phyloP scores from a whole-genome alignment of 805 yeast species.

The Candida takata region DNA sequence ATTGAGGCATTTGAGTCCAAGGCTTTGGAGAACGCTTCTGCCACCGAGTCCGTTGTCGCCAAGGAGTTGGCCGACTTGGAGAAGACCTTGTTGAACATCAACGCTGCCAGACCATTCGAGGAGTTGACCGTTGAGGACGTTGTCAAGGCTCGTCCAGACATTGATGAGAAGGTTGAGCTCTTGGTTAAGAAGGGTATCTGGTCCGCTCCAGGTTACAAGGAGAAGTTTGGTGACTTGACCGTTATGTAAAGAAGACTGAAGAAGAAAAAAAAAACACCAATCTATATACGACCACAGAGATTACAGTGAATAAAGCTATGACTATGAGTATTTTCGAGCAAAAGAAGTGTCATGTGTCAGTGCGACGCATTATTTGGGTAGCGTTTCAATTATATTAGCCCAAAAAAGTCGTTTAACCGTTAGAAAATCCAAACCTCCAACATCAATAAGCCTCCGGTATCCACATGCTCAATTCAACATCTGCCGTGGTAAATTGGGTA shows the following conservation, averaged over 20 bases:
- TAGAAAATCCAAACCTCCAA: too few species aligned
- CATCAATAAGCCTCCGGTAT: slow-evolving; percentile 10
- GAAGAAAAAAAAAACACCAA: not conserved
- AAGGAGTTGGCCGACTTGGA: slow-evolving; percentile 81
- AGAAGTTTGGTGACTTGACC: slow-evolving; percentile 95
- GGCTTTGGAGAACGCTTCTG: slow-evolving; percentile 92
- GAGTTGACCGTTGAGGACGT: slow-evolving; percentile 95
- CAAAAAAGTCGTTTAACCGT: too few species aligned
- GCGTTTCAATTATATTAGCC: too few species aligned
- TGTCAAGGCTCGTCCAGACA: slow-evolving; percentile 93
- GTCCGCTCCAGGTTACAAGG: slow-evolving; percentile 97
- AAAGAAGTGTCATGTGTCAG: too few species aligned
- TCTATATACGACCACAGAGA: not conserved
- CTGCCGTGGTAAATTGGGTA: slow-evolving; percentile 21
- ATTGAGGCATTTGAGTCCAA: slow-evolving; percentile 90
- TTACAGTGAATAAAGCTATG: not conserved
- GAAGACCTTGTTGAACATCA: slow-evolving; percentile 87
- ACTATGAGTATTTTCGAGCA: too few species aligned
- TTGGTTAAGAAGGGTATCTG: slow-evolving; percentile 96
- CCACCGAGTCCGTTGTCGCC: slow-evolving; percentile 82
- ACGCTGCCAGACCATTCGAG: slow-evolving; percentile 95
- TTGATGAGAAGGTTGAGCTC: slow-evolving; percentile 90
- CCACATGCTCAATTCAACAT: slow-evolving; percentile 19
- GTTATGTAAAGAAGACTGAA: slow-evolving; percentile 53
- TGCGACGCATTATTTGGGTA: too few species aligned